These are phyloP conservation scores for Pisolithus marmoratus DNA, from an alignment of 768 basidiomycete genomes.

Conservation along the genomic window DNA sequence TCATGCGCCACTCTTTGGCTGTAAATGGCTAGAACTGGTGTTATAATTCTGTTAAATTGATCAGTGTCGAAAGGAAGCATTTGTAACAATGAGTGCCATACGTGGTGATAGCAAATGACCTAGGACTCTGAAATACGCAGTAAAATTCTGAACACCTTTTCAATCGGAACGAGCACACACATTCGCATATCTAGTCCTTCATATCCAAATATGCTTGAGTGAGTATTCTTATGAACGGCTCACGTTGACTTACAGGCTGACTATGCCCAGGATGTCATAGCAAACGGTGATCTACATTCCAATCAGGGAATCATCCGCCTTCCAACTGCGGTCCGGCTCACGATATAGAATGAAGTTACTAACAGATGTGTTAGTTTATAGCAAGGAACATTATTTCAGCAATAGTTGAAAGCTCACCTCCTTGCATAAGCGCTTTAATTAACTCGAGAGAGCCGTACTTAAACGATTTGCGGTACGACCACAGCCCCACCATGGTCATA, in stretches of 20 bases:
- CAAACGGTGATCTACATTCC: neutral
- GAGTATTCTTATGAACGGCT: neutral
- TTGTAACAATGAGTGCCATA: neutral
- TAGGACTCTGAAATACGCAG: neutral
- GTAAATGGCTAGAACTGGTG: neutral
- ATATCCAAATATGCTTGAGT: neutral
- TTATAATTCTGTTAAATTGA: neutral
- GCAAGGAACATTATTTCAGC: neutral
- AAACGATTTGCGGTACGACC: slow-evolving; percentile 1
- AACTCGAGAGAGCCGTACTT: neutral
- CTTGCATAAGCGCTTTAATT: neutral
- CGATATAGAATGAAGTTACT: neutral
- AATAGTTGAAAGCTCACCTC: neutral
- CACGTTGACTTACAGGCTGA: neutral
- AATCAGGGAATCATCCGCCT: neutral
- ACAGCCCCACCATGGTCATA: neutral
- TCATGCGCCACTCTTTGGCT: neutral
- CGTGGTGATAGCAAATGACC: neutral
- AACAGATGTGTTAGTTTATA: neutral
- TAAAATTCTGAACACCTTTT: neutral
- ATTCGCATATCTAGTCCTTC: neutral
- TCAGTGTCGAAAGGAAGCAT: neutral
- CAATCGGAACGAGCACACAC: neutral
- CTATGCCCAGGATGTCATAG: neutral
- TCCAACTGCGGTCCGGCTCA: neutral